Conservation (phyloP, 495 filamentous ascomycete species). For the Tuber microsphaerosporum region DNA sequence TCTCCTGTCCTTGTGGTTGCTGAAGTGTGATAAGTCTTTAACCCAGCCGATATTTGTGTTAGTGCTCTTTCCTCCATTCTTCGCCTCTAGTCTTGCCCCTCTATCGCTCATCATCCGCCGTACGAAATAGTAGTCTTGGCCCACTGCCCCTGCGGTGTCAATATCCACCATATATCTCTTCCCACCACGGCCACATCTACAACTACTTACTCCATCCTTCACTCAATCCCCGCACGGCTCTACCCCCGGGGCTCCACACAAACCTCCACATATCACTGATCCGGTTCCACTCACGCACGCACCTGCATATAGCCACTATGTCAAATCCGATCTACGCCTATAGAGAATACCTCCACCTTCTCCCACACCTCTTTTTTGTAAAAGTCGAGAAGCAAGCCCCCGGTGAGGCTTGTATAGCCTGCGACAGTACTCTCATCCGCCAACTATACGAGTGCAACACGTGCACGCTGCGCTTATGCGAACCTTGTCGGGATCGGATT, state of each 20-base stretch:
- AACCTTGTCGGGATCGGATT: constrained; percentile 23
- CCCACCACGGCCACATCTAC: not conserved
- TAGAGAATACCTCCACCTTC: constrained; percentile 22
- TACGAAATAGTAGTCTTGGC: not conserved
- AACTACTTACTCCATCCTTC: not conserved
- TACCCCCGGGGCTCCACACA: not conserved
- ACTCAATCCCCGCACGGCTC: not conserved
- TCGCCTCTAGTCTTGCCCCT: not conserved
- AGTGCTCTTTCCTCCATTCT: not conserved
- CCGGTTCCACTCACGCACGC: not conserved
- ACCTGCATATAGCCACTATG: not conserved
- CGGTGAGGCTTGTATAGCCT: constrained; percentile 15
- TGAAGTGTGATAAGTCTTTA: not conserved
- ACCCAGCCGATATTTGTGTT: not conserved
- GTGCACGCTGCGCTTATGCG: constrained; percentile 22
- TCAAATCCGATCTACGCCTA: constrained; percentile 5
- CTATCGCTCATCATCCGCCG: not conserved
- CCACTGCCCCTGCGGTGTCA: not conserved
- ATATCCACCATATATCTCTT: not conserved
- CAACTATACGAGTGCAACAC: constrained; percentile 15
- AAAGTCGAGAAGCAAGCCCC: not conserved
- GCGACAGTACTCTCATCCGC: constrained; percentile 10
- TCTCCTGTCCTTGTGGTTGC: not conserved
- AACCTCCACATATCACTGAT: not conserved
- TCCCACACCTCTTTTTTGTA: constrained; percentile 18